phyloP scores from a whole-genome alignment of 2,329 filamentous ascomycete genomes.

The Venturia asperata region DNA sequence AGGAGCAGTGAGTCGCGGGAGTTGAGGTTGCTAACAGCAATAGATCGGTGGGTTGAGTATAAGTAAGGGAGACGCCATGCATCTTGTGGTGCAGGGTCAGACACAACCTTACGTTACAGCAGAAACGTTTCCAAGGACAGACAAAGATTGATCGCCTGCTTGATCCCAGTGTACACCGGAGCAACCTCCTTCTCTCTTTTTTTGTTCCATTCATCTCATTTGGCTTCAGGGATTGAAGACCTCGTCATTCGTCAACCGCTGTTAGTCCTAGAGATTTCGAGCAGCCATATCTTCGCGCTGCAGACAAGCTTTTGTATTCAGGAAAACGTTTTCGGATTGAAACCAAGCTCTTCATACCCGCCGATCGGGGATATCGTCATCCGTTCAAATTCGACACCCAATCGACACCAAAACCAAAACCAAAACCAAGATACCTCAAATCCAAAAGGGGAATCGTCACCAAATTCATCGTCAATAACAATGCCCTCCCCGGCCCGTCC shows the following conservation, averaged over 20 bases:
- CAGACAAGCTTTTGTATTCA: neutral
- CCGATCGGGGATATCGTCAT: neutral
- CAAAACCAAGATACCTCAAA: neutral
- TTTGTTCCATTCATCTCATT: neutral
- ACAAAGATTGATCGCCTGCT: neutral
- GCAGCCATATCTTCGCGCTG: neutral
- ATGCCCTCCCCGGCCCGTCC: neutral
- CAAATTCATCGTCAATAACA: neutral
- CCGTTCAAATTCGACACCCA: neutral
- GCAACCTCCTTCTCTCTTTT: neutral
- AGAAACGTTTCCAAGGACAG: neutral
- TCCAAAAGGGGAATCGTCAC: too few relatives aligned
- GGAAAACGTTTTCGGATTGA: too few relatives aligned
- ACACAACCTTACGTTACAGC: neutral
- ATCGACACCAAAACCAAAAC: neutral
- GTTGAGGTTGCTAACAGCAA: neutral
- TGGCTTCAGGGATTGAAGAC: neutral
- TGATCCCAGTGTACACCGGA: neutral
- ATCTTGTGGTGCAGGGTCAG: neutral
- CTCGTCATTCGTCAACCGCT: neutral
- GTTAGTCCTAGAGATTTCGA: neutral
- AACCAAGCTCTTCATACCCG: neutral
- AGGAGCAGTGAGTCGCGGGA: neutral
- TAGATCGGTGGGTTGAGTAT: neutral
- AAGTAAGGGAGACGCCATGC: conserved; percentile 6